Percentiles rank a stretch among this genome's conserved stretches.
Conservation (phyloP, 805 yeast genomes). For the Isabelozyma pseudorhagii region DNA sequence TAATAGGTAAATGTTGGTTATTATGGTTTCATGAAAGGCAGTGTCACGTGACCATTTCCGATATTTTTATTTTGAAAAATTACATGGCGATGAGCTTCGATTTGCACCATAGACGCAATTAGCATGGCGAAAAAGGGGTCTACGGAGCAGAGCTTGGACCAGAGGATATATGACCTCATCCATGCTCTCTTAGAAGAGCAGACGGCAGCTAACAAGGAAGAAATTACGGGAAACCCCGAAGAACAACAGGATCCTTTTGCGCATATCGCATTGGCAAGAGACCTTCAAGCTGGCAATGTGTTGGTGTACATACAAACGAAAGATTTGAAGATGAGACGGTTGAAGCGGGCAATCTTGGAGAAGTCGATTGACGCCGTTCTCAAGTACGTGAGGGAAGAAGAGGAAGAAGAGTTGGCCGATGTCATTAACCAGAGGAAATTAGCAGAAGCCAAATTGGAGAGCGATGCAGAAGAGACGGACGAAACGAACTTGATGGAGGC, state of each 20-base stretch:
- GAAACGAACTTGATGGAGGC: conserved; percentile 59
- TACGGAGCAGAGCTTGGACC: conserved; percentile 38
- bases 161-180: conserved; percentile 53
- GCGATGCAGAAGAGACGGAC: conserved; percentile 41
- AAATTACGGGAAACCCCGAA: conserved; percentile 5
- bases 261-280: conserved; percentile 59
- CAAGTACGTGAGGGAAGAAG: conserved; percentile 55
- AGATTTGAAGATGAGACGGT: conserved; percentile 65
- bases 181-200: conserved; percentile 59
- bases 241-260: conserved; percentile 34
- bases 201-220: conserved; percentile 40
- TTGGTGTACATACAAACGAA: conserved; percentile 58
- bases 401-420: conserved; percentile 51
- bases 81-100: neutral
- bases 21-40: too few relatives aligned
- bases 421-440: conserved; percentile 9
- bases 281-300: conserved; percentile 50
- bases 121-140: conserved; percentile 11
- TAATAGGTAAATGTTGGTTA: too few relatives aligned
- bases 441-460: conserved; percentile 25
- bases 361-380: conserved; percentile 62
- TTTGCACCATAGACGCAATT: neutral
- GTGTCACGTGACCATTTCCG: too few relatives aligned
- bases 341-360: conserved; percentile 62
- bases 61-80: too few relatives aligned